These are phyloP conservation scores for Tuber melanosporum DNA, from an alignment of 495 filamentous ascomycete genomes.

Conservation along the genomic window DNA sequence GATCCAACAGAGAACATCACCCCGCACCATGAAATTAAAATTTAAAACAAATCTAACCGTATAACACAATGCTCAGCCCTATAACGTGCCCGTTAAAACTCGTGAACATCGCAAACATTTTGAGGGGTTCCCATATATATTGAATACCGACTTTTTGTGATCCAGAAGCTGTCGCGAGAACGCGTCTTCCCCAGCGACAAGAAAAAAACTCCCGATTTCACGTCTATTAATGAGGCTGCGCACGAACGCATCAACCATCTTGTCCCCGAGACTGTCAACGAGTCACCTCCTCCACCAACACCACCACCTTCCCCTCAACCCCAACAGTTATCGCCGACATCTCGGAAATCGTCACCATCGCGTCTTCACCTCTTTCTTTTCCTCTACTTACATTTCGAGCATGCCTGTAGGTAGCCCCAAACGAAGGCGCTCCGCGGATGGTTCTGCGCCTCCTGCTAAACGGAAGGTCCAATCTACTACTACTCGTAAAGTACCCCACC, in stretches of 20 bases:
- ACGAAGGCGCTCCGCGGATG: conserved; percentile 15
- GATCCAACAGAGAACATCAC: not conserved
- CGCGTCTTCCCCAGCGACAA: not conserved
- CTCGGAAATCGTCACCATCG: not conserved
- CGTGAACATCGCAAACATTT: not conserved
- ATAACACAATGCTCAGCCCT: not conserved
- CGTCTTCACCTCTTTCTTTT: not conserved
- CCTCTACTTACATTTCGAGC: not conserved
- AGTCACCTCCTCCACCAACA: not conserved
- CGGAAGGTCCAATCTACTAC: conserved; percentile 24
- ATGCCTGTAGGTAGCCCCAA: conserved; percentile 21
- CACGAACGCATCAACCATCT: not conserved
- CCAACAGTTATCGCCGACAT: not conserved
- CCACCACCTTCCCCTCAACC: not conserved
- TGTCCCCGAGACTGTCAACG: not conserved
- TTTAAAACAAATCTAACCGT: not conserved
- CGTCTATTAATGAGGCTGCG: not conserved
- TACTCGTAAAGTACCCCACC: conserved; percentile 8
- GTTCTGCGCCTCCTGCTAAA: conserved; percentile 11
- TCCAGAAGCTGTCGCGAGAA: not conserved
- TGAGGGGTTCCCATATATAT: not conserved
- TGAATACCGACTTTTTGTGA: not conserved
- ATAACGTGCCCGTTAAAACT: not conserved
- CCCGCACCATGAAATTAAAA: not conserved
- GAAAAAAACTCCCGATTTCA: not conserved